phyloP scores from a whole-genome alignment of 2,329 filamentous ascomycete genomes.

The Aurifilum marmelostoma region DNA sequence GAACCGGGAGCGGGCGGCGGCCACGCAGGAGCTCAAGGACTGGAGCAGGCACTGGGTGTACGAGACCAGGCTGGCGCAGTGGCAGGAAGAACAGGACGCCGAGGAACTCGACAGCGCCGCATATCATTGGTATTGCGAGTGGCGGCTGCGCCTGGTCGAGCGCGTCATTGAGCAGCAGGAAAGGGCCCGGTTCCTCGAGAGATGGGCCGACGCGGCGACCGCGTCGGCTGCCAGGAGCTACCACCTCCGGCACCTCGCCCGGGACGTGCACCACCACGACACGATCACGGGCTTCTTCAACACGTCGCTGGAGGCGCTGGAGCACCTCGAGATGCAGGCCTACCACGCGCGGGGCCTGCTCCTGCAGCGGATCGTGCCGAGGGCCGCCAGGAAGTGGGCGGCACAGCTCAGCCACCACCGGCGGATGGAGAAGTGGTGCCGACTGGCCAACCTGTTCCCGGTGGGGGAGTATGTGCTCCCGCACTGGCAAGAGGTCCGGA shows the following conservation, averaged over 20 bases:
- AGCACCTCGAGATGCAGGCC: slow-evolving; percentile 25
- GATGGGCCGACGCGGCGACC: slow-evolving; percentile 18
- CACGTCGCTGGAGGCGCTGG: slow-evolving; percentile 24
- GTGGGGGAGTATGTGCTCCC: slow-evolving; percentile 22
- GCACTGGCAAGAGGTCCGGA: slow-evolving; percentile 25
- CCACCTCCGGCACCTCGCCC: slow-evolving; percentile 24
- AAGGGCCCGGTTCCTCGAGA: slow-evolving; percentile 25
- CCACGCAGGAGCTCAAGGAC: slow-evolving; percentile 22
- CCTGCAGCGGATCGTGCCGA: slow-evolving; percentile 19
- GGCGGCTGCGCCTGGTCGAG: slow-evolving; percentile 24
- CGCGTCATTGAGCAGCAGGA: slow-evolving; percentile 26
- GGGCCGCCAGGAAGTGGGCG: slow-evolving; percentile 22
- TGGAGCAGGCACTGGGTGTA: slow-evolving; percentile 28
- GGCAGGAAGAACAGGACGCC: slow-evolving; percentile 21
- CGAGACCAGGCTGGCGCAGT: slow-evolving; percentile 23
- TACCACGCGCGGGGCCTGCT: slow-evolving; percentile 25
- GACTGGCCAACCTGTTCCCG: slow-evolving; percentile 18
- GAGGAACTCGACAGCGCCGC: slow-evolving; percentile 24
- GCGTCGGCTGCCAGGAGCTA: slow-evolving; percentile 20
- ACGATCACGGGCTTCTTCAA: slow-evolving; percentile 30
- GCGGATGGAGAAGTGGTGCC: slow-evolving; percentile 23
- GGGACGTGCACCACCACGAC: slow-evolving; percentile 28
- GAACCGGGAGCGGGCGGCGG: slow-evolving; percentile 23
- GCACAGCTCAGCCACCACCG: slow-evolving; percentile 17
- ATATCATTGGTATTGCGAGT: slow-evolving; percentile 30